Conservation (phyloP, 352 stramenopile species). For the Thraustochytrium sp. region DNA sequence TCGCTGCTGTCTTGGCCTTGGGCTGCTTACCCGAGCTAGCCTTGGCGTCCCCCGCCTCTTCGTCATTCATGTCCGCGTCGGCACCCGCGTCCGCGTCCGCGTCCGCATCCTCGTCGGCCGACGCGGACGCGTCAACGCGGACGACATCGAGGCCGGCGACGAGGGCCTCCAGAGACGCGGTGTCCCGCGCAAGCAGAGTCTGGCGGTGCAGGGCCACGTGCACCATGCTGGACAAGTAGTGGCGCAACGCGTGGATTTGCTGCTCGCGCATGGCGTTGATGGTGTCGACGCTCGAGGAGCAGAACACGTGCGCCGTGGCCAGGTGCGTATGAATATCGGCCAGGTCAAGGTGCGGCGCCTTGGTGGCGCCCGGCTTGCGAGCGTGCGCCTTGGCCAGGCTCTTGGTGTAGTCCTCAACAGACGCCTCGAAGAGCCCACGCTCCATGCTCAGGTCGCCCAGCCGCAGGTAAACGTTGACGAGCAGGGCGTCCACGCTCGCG, state of each 20-base stretch:
- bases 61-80: neutral
- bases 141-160: neutral
- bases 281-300: slow-evolving; percentile 2
- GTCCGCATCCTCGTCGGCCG: neutral
- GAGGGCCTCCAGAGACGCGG: neutral
- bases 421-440: slow-evolving; percentile 26
- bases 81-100: neutral
- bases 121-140: neutral
- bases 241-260: neutral
- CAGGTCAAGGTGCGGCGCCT: neutral
- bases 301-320: slow-evolving; percentile 30
- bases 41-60: neutral
- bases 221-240: neutral
- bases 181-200: neutral
- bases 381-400: neutral
- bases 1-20: neutral
- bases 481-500: neutral
- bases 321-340: slow-evolving; percentile 23
- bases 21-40: neutral
- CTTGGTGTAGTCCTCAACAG: slow-evolving; percentile 4
- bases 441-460: slow-evolving; percentile 35
- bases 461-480: slow-evolving; percentile 35
- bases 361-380: neutral
- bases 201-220: neutral
- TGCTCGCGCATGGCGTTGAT: neutral